phyloP scores from a whole-genome alignment of 331 rosid genomes.

The Rosa hybrid region DNA sequence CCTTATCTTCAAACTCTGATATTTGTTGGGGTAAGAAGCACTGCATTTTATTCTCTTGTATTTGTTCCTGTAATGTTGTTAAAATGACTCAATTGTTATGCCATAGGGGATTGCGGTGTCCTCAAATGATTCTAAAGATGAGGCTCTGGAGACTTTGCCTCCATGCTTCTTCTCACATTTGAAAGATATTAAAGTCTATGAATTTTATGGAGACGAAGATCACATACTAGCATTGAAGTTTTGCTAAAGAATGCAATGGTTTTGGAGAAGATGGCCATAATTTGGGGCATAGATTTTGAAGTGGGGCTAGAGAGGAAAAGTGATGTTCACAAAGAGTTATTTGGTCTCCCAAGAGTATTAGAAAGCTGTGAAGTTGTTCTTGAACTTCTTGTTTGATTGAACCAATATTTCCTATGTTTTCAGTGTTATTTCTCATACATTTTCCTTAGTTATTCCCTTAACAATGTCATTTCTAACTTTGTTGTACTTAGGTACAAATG shows the following conservation, averaged over 20 bases:
- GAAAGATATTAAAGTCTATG: neutral
- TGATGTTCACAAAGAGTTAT: neutral
- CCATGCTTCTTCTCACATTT: slow-evolving; percentile 5
- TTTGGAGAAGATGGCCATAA: neutral
- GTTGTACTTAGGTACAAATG: too few relatives aligned
- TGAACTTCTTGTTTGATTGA: neutral
- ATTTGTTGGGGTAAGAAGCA: neutral
- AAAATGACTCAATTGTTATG: neutral
- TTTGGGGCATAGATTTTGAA: neutral
- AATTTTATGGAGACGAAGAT: neutral
- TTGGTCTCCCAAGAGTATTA: neutral
- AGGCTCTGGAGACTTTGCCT: neutral
- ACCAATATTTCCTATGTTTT: too few relatives aligned
- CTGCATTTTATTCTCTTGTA: neutral
- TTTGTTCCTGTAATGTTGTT: neutral
- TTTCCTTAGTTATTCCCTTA: too few relatives aligned
- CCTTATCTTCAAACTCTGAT: neutral
- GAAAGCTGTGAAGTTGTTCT: slow-evolving; percentile 3
- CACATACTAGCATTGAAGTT: neutral
- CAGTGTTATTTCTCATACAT: too few relatives aligned
- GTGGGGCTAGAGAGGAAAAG: neutral
- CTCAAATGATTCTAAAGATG: neutral
- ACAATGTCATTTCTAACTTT: too few relatives aligned
- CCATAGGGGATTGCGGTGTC: neutral
- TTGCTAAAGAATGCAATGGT: slow-evolving; percentile 4